Conservation (phyloP, 768 basidiomycete genomes). For the Trichaptum fuscoviolaceum region DNA sequence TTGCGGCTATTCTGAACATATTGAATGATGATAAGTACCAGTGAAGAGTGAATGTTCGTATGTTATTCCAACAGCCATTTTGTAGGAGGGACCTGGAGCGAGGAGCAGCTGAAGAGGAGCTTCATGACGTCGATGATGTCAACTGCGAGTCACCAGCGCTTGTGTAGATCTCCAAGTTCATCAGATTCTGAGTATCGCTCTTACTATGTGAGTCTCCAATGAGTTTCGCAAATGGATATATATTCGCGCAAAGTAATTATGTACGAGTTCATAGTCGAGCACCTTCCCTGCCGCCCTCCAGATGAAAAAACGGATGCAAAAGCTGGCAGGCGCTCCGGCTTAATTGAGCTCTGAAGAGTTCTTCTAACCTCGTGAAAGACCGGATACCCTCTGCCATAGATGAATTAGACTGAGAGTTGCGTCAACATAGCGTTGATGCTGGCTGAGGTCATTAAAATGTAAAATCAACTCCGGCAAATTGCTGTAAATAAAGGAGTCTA, state of each 20-base stretch:
- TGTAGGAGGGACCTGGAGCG: conserved; percentile 3
- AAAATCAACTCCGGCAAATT: conserved; percentile 9
- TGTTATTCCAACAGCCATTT: neutral
- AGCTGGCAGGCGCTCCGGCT: conserved; percentile 67
- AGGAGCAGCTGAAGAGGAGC: conserved; percentile 9
- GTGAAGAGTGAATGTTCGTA: conserved; percentile 4
- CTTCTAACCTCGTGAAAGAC: conserved; percentile 39
- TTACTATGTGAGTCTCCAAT: neutral
- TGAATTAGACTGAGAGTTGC: conserved; percentile 50
- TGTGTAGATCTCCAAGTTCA: neutral
- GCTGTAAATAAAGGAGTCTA: neutral
- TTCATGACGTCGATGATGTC: conserved; percentile 9
- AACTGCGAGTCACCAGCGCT: conserved; percentile 4
- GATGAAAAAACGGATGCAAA: conserved; percentile 28
- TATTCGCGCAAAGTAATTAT: conserved; percentile 20
- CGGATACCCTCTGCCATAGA: conserved; percentile 48
- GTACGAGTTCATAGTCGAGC: conserved; percentile 79
- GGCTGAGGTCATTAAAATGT: conserved; percentile 24
- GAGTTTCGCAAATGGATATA: too few species aligned
- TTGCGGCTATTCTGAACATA: conserved; percentile 25
- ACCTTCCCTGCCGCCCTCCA: conserved; percentile 42
- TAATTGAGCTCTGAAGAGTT: conserved; percentile 55
- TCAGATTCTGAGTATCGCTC: neutral
- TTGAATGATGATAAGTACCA: conserved; percentile 1
- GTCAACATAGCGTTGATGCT: conserved; percentile 34